Evolutionary conservation across 345 rosid genomes (phyloP).

Genomic region (Salix dunnii): DNA sequence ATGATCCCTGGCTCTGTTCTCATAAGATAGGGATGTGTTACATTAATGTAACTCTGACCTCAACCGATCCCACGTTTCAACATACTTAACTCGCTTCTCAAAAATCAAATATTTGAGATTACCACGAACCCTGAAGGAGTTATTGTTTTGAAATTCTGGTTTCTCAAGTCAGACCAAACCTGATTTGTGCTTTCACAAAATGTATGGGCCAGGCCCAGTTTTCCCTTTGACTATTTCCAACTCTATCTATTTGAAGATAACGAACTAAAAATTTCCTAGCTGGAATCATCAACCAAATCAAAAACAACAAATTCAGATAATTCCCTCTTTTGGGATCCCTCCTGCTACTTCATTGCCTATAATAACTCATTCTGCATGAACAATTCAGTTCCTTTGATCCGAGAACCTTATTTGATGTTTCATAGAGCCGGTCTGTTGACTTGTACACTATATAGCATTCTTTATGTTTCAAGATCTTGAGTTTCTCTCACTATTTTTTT

Average conservation of each 20-base stretch:
- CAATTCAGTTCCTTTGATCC: not conserved
- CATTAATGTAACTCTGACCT: not conserved
- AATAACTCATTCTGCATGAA: not conserved
- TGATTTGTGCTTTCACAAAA: not conserved
- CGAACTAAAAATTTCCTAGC: not conserved
- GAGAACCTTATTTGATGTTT: no score
- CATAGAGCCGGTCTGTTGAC: no score
- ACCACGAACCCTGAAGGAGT: not conserved
- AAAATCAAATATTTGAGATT: no score
- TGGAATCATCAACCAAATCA: not conserved
- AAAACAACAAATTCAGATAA: not conserved
- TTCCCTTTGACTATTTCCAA: not conserved
- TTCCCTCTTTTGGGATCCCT: no score
- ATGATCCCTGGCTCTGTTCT: constrained; percentile 47
- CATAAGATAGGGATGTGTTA: constrained; percentile 38
- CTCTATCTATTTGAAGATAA: not conserved
- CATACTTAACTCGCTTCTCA: not conserved
- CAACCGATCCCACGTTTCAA: not conserved
- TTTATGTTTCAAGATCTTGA: not conserved
- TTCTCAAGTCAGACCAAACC: not conserved
- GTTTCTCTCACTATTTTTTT: not conserved
- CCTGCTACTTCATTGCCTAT: no score
- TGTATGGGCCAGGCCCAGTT: not conserved
- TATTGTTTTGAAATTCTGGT: no score
- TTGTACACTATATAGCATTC: not conserved